Evolutionary conservation across 192 early-diverging fungal species (phyloP).

Genomic region (Backusella tarrabulga): DNA sequence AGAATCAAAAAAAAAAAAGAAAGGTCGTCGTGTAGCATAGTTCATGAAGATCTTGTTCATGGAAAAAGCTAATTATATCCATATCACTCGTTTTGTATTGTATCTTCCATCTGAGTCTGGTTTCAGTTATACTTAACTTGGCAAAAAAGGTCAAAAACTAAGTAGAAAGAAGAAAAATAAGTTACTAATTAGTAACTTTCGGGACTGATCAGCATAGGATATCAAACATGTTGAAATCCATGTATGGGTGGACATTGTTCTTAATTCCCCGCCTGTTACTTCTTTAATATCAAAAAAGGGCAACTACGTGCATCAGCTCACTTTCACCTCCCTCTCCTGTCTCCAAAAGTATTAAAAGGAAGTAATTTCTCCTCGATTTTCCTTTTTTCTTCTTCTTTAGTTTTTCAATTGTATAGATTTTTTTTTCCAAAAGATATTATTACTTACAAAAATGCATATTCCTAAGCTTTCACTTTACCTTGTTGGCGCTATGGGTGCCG

Average conservation of each 20-base stretch:
- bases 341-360: slow-evolving; percentile 8
- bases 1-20: not conserved
- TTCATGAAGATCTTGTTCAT: not conserved
- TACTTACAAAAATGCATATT: slow-evolving; percentile 8
- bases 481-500: not conserved
- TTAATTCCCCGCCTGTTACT: slow-evolving; percentile 9
- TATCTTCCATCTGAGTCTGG: not conserved
- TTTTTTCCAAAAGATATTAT: not conserved
- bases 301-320: slow-evolving; percentile 3
- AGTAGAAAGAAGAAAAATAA: not conserved
- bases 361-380: not conserved
- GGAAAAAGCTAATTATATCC: not conserved
- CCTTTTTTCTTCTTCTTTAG: not conserved
- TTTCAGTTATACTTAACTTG: not conserved
- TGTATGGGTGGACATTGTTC: not conserved
- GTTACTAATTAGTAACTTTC: not conserved
- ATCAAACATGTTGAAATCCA: not conserved
- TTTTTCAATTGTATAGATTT: not conserved
- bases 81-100: not conserved
- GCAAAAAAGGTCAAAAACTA: not conserved
- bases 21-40: not conserved
- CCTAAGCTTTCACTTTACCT: not conserved
- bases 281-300: slow-evolving; percentile 7
- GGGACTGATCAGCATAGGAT: not conserved
- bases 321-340: not conserved